Percentiles rank a stretch among this genome's conserved stretches.
Conservation (phyloP, 768 basidiomycete genomes). For the Tremella fuciformis region DNA sequence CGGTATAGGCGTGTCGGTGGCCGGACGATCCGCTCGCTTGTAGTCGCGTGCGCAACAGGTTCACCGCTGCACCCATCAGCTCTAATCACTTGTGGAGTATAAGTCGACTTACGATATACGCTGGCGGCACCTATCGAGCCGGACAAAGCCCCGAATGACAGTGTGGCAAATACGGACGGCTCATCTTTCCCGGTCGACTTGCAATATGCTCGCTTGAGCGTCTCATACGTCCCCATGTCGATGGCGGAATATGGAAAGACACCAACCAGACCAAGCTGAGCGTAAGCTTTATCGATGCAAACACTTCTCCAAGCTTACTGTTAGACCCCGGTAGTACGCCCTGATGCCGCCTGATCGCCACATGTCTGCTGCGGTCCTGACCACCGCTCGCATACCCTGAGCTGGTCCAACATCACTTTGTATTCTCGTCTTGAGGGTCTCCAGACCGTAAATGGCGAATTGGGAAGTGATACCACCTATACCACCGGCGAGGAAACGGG, state of each 20-base stretch:
- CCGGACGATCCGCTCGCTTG: constrained; percentile 96
- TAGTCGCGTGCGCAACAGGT: constrained; percentile 82
- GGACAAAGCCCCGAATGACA: constrained; percentile 88
- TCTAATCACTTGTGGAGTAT: not conserved
- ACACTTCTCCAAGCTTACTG: constrained; percentile 63
- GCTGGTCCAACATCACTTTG: constrained; percentile 71
- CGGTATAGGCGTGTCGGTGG: constrained; percentile 84
- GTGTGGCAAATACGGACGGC: constrained; percentile 77
- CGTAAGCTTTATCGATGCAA: constrained; percentile 3
- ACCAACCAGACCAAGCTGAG: constrained; percentile 85
- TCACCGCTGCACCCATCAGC: constrained; percentile 36
- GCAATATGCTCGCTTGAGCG: constrained; percentile 84
- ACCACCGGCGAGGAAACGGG: constrained; percentile 91
- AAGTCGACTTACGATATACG: constrained; percentile 64
- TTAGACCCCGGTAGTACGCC: constrained; percentile 86
- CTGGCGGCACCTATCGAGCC: constrained; percentile 85
- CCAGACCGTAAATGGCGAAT: constrained; percentile 82
- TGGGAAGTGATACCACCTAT: constrained; percentile 77
- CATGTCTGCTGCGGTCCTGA: constrained; percentile 66
- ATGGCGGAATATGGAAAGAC: constrained; percentile 93
- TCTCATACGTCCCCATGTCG: constrained; percentile 87
- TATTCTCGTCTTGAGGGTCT: constrained; percentile 98
- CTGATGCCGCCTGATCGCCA: constrained; percentile 75
- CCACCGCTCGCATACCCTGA: constrained; percentile 54
- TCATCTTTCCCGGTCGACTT: constrained; percentile 83